phyloP scores from a whole-genome alignment of 192 early-diverging fungal genomes.

The Umbelopsis sp. region DNA sequence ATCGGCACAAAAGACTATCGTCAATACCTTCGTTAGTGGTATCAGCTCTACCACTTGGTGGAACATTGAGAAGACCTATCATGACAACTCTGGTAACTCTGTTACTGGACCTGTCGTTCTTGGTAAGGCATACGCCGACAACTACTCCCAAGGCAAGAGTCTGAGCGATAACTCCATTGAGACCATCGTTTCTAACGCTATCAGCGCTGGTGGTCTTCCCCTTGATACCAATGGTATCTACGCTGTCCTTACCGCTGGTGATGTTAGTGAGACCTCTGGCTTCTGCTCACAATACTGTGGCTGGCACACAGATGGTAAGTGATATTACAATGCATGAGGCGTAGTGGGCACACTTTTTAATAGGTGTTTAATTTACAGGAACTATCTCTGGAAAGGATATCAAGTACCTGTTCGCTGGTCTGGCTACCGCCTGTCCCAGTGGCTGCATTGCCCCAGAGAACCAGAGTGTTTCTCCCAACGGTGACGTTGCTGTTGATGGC shows the following conservation, averaged over 20 bases:
- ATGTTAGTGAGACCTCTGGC: constrained; percentile 23
- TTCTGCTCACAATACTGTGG: constrained; percentile 28
- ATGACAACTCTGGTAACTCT: constrained; percentile 9
- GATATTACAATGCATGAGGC: not conserved
- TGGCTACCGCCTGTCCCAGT: not conserved
- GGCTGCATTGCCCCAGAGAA: constrained; percentile 22
- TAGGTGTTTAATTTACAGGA: not conserved
- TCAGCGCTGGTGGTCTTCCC: constrained; percentile 8
- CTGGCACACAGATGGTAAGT: constrained; percentile 13
- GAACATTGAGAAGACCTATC: constrained; percentile 29
- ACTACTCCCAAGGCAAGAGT: constrained; percentile 26
- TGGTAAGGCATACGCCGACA: not conserved
- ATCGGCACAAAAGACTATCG: not conserved
- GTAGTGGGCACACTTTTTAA: too few relatives aligned
- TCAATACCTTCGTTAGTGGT: constrained; percentile 4
- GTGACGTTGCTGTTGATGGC: constrained; percentile 32
- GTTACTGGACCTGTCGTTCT: constrained; percentile 17
- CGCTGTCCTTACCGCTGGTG: constrained; percentile 15
- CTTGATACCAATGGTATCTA: constrained; percentile 21
- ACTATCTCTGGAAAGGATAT: constrained; percentile 14
- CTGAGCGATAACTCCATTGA: constrained; percentile 12
- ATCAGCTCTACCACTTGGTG: constrained; percentile 13
- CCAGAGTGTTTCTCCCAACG: constrained; percentile 26
- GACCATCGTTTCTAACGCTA: constrained; percentile 5
- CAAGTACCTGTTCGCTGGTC: constrained; percentile 22